These are phyloP conservation scores for Amanita pseudoporphyria DNA, from an alignment of 768 basidiomycete genomes.

Conservation along the genomic window DNA sequence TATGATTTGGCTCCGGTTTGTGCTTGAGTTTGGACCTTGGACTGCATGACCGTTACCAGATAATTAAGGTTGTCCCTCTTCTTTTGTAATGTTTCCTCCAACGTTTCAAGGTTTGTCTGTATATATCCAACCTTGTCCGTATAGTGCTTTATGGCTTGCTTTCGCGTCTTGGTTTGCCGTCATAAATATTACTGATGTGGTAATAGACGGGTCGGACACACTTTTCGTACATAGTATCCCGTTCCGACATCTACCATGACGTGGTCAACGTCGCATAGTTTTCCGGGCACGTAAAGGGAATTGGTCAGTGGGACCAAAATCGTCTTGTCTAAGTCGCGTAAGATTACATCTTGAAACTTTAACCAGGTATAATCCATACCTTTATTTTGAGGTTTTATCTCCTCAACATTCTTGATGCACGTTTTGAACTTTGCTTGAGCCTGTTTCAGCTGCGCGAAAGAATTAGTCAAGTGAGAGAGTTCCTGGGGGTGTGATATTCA, in stretches of 20 bases:
- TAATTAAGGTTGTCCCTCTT: slow-evolving; percentile 86
- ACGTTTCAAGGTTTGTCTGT: slow-evolving; percentile 68
- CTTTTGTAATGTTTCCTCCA: slow-evolving; percentile 84
- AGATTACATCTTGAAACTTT: neutral
- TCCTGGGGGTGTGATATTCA: slow-evolving; percentile 42
- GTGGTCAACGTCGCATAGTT: slow-evolving; percentile 69
- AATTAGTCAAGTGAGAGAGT: slow-evolving; percentile 82
- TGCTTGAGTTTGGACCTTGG: slow-evolving; percentile 32
- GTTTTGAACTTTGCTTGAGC: slow-evolving; percentile 89
- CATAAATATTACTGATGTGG: neutral
- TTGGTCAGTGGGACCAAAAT: slow-evolving; percentile 90
- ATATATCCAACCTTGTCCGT: slow-evolving; percentile 60
- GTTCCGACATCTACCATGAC: slow-evolving; percentile 96
- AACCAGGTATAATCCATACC: slow-evolving; percentile 21
- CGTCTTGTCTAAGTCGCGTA: slow-evolving; percentile 53
- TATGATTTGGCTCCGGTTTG: neutral
- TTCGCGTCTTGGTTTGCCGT: slow-evolving; percentile 13
- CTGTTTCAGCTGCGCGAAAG: slow-evolving; percentile 86
- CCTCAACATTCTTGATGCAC: slow-evolving; percentile 72
- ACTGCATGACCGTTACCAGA: slow-evolving; percentile 64
- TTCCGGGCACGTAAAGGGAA: slow-evolving; percentile 93
- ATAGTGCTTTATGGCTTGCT: slow-evolving; percentile 18
- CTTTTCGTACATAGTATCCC: slow-evolving; percentile 95
- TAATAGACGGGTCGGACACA: slow-evolving; percentile 39
- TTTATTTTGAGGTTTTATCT: slow-evolving; percentile 64